Evolutionary conservation across 2,329 filamentous ascomycete species (phyloP).

Genomic region (Pseudogymnoascus sp.): DNA sequence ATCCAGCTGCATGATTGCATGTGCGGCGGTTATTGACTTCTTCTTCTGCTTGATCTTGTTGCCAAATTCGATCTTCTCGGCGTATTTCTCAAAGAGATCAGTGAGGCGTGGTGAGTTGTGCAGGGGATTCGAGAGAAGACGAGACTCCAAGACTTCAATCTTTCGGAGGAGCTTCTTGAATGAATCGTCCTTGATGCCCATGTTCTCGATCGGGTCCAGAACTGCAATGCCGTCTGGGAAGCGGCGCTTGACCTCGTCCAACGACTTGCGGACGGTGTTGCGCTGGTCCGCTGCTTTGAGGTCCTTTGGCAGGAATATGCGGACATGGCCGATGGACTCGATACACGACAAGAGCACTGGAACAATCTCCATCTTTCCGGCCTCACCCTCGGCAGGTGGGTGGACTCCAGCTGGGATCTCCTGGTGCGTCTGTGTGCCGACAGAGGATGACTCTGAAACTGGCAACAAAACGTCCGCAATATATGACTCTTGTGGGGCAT

Average conservation of each 20-base stretch:
- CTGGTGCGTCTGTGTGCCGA: conserved; percentile 50
- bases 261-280: conserved; percentile 57
- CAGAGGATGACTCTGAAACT: conserved; percentile 46
- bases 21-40: conserved; percentile 75
- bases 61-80: conserved; percentile 65
- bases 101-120: conserved; percentile 82
- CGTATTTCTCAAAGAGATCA: conserved; percentile 81
- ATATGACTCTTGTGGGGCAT: conserved; percentile 67
- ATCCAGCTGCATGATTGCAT: conserved; percentile 87
- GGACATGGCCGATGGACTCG: conserved; percentile 74
- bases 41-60: conserved; percentile 82
- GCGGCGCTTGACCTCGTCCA: conserved; percentile 74
- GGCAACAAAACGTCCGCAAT: conserved; percentile 75
- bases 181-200: conserved; percentile 84
- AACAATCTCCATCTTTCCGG: conserved; percentile 70
- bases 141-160: conserved; percentile 93
- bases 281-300: conserved; percentile 61
- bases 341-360: conserved; percentile 82
- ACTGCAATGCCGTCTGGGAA: conserved; percentile 89
- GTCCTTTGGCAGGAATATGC: conserved; percentile 76
- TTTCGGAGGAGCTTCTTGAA: conserved; percentile 93
- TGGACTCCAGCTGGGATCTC: conserved; percentile 58
- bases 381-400: conserved; percentile 55
- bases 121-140: conserved; percentile 78
- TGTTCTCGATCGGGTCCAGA: conserved; percentile 90